phyloP scores from a whole-genome alignment of 352 stramenopile species.

The Globisporangium cystogenes region DNA sequence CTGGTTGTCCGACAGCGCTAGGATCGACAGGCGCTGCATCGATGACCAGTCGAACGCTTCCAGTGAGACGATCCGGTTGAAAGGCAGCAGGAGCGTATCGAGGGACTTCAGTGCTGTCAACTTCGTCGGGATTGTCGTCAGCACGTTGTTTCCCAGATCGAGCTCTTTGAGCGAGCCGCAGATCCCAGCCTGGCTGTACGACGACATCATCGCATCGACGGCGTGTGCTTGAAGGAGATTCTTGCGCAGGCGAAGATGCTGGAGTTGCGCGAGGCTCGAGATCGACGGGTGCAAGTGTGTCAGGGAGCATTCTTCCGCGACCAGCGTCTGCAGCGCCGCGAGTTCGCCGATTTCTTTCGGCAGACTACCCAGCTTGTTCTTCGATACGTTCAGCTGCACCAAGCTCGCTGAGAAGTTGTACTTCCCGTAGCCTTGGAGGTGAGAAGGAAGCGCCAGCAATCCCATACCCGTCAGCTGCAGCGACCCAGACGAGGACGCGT shows the following conservation, averaged over 20 bases:
- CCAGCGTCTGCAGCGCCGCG: slow-evolving; percentile 51
- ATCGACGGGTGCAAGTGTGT: slow-evolving; percentile 47
- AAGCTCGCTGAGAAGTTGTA: slow-evolving; percentile 50
- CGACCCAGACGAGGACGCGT: slow-evolving; percentile 45
- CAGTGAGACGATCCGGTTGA: slow-evolving; percentile 51
- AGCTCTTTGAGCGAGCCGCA: slow-evolving; percentile 56
- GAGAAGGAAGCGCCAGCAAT: slow-evolving; percentile 31
- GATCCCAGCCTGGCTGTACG: slow-evolving; percentile 19
- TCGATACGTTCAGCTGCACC: slow-evolving; percentile 62
- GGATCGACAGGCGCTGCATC: slow-evolving; percentile 57
- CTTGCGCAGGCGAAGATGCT: slow-evolving; percentile 64
- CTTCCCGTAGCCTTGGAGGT: slow-evolving; percentile 32
- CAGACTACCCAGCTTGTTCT: slow-evolving; percentile 50
- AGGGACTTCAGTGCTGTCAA: slow-evolving; percentile 39
- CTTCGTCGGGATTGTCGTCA: slow-evolving; percentile 39
- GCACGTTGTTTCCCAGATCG: slow-evolving; percentile 64
- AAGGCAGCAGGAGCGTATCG: slow-evolving; percentile 66
- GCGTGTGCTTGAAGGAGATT: slow-evolving; percentile 58
- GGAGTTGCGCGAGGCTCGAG: slow-evolving; percentile 38
- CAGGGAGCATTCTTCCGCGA: slow-evolving; percentile 61
- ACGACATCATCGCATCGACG: slow-evolving; percentile 35
- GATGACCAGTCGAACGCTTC: slow-evolving; percentile 51
- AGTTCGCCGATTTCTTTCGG: slow-evolving; percentile 44
- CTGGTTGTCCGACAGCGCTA: slow-evolving; percentile 65
- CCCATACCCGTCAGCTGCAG: slow-evolving; percentile 59